phyloP scores from a whole-genome alignment of 2,329 filamentous ascomycete species.

The Arachnomyces sp. region DNA sequence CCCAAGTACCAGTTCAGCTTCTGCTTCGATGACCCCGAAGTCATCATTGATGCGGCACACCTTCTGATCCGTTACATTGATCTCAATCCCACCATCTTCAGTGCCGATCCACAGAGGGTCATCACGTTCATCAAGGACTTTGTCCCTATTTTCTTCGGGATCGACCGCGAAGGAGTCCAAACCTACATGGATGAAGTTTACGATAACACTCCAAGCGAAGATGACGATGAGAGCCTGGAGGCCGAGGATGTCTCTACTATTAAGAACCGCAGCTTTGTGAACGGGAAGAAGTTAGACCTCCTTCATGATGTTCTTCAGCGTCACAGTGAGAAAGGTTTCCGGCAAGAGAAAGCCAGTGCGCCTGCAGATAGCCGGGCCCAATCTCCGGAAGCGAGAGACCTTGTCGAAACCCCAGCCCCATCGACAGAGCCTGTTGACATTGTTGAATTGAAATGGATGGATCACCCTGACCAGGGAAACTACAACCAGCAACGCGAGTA shows the following conservation, averaged over 20 bases:
- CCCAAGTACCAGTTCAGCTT: constrained; percentile 68
- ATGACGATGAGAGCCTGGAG: constrained; percentile 59
- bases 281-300: constrained; percentile 67
- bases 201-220: constrained; percentile 64
- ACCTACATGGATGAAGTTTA: constrained; percentile 62
- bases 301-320: constrained; percentile 81
- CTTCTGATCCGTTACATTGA: constrained; percentile 43
- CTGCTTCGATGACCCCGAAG: constrained; percentile 63
- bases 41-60: constrained; percentile 49
- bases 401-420: constrained; percentile 42
- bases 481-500: constrained; percentile 56
- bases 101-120: constrained; percentile 62
- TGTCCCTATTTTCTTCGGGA: constrained; percentile 67
- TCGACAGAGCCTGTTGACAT: constrained; percentile 48
- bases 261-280: constrained; percentile 46
- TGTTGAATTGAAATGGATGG: constrained; percentile 50
- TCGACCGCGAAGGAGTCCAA: constrained; percentile 62
- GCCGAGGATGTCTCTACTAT: constrained; percentile 62
- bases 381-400: constrained; percentile 21
- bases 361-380: constrained; percentile 76
- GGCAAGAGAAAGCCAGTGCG: constrained; percentile 72
- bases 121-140: constrained; percentile 70
- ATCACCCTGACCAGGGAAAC: constrained; percentile 50
- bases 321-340: constrained; percentile 60
- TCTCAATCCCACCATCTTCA: constrained; percentile 43